Base-by-base conservation (phyloP, 768 basidiomycete species). In the Phlegmacium glaucopus region DNA sequence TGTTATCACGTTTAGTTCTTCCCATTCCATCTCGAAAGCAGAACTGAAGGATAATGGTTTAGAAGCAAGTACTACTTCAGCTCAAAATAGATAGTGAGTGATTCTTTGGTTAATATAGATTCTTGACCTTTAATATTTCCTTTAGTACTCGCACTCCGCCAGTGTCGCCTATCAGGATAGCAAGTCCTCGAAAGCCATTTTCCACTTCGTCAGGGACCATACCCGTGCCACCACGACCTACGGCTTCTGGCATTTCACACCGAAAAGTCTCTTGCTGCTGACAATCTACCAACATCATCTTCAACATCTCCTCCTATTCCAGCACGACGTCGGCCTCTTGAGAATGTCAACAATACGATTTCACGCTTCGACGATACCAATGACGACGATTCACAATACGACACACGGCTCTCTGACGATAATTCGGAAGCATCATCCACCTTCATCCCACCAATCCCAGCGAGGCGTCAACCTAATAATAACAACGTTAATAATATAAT, bases 1-100 rank as follows among this genome's bases (percentile, higher is more conserved):
- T 80, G 15, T 65, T 78, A 13, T 58, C 80, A 45, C 72, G 77
- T 12, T 80, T 82, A 0, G 72, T n/a, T n/a, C n/a, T 77, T 5
- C 72, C 75, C 11, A 54, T 66, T 12, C 74, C 77, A 6, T 54
- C 42, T 32, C 35, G 26, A 44, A 41, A 17, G 26, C 53, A 2
- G 49, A 53, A 18, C 17, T 39, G 15, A 56, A 52, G 42, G 57
- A 58, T 17, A 13, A 42, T 28, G 45, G 48, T 27, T 28, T 44
- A 38, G 26, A 42, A 9, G 44, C 38, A 25, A 59, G 43, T 2
- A 54, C 61, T 8, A 49, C 61, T n/a, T 43, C 45, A 22, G 45
- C 56, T 27, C 56, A 58, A 44, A 56, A 38, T 28, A 60, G 55
- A 55, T 57, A 56, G 65, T 67, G 45, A 56, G 63, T 61, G 37